Base-by-base conservation (phyloP, 2,329 filamentous ascomycete genomes). In the Ascomycota sp. region DNA sequence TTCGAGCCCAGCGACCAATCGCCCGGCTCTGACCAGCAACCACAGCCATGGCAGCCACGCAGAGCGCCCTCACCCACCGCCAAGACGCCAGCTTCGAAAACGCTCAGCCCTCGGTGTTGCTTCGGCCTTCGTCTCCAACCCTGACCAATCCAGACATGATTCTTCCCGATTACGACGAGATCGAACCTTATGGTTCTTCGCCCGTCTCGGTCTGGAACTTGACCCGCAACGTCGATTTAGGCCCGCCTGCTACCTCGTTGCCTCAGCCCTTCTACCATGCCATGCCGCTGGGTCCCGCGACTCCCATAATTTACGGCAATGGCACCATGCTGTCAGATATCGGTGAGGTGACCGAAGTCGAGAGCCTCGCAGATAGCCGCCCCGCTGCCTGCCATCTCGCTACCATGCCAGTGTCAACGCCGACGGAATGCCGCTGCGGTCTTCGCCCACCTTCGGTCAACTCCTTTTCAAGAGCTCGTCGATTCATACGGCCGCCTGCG, bases 141-240 rank as follows among this genome's bases (percentile, higher is more conserved):
- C 59, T 94, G 43, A 91, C 82, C 32, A 91, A 93, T 51, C 82
- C 83, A 30, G 85, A 92, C 50, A 85, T 93, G 81, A 92, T 94
- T 43, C 59, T 94, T 30, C 85, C 85, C 35, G 73, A 77, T 47
- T 72, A 75, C 44, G 68, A 71, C 38, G 63, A 62, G 53, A 65
- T 45, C 48, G 45, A 58, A 43, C 52, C 12, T 20, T 20, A 54
- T 44, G 55, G 63, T 33, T 61, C 62, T 35, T 59, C 63, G 42
- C 54, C 59, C 20, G 43, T 67, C n/a, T 53, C 50, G 38, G 55
- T 60, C 48, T 67, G 65, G 65, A 61, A 61, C 37, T 57, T 56
- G 39, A 41, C 52, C 8, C 56, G 63, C 6, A 10, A 22, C 32
- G 43, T 47, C 15, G 15, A 17, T 35, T 34, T 27, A 35, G 44